Evolutionary conservation across 2,329 filamentous ascomycete genomes (phyloP), one percentile per base, ranked within the genome.

Genomic region (Knufia fluminis): DNA sequence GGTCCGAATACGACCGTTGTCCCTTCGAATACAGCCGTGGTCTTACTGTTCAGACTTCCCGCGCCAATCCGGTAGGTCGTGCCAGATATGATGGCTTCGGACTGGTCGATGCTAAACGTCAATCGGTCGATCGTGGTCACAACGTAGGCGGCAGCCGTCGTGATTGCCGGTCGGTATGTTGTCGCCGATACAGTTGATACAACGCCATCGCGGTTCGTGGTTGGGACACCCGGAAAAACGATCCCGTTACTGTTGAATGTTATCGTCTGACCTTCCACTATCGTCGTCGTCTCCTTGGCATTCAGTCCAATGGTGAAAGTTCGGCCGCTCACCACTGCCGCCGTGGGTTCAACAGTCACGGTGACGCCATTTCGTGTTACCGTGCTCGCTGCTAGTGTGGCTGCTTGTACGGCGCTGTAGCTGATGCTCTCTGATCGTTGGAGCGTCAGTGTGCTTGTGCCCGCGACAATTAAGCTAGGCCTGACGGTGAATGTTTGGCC

Each of bases 1-100:
- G 76, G 69, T 1, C 70, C 74, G 36, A 79, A 70, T 0, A 70
- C 76, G 23, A 82, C 63, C 0, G 68, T 75, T 1, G 73, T 72
- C 4, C 68, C 72, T 19, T 48, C 45, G 23, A 48, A 28, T 3
- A 77, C 63, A 0, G 72, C 64, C 1, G 71, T 73, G 0, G 71
- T 78, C 1, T 64, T 71, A 9, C 60, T 60, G n/a, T 60, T 61
- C 26, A 53, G 45, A 2, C 66, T 64, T 9, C 66, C 68, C 0
- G 72, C 66, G 0, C 75, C 76, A 43, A 80, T 62, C 1, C 71
- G 75, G 56, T 77, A 79, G 0, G 72, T 77, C 2, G 64, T 64
- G 28, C 71, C 72, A 31, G 68, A 64, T 43, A 83, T 65, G 23
- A 80, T 68, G 7, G 54, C 60, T 44, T 58, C 53, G 31, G 51